These are phyloP conservation scores for Colletotrichum viniferum DNA, from an alignment of 2,329 filamentous ascomycete genomes.

Conservation along the genomic window DNA sequence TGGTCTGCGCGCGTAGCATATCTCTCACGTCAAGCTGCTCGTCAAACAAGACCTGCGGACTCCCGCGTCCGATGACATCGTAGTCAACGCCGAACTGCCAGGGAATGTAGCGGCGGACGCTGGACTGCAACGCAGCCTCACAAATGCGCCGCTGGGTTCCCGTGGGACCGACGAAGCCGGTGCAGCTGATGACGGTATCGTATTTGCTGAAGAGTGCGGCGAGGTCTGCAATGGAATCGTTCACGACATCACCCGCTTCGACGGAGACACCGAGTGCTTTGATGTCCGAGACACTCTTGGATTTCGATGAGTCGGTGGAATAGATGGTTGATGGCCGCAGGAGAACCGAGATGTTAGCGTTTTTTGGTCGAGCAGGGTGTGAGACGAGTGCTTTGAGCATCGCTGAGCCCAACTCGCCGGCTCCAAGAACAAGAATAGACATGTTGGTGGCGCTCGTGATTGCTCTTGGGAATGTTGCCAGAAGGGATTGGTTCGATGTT, in stretches of 20 bases:
- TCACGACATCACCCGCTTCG: conserved; percentile 49
- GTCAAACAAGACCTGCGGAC: conserved; percentile 68
- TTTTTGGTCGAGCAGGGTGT: conserved; percentile 44
- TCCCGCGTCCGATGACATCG: conserved; percentile 63
- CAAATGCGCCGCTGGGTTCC: conserved; percentile 64
- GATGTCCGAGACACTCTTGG: conserved; percentile 35
- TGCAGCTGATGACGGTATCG: conserved; percentile 63
- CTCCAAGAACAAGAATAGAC: conserved; percentile 64
- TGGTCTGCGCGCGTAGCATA: conserved; percentile 50
- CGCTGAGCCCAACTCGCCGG: conserved; percentile 67
- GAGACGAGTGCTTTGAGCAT: conserved; percentile 55
- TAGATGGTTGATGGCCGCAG: conserved; percentile 54
- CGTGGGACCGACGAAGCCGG: conserved; percentile 60
- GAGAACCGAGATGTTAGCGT: conserved; percentile 53
- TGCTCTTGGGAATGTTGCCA: fast-evolving
- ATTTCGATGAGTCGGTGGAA: conserved; percentile 40
- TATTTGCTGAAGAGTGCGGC: conserved; percentile 47
- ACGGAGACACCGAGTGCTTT: conserved; percentile 41
- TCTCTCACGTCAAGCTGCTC: conserved; percentile 67
- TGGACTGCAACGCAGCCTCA: conserved; percentile 56
- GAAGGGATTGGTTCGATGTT: fast-evolving
- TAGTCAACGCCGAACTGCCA: conserved; percentile 81
- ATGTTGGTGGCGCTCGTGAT: fast-evolving
- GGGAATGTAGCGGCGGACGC: conserved; percentile 61
- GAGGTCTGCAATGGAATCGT: conserved; percentile 39